These are phyloP conservation scores for Dendrobium chrysotoxum DNA, from an alignment of 106 monocot genomes.

Conservation along the genomic window DNA sequence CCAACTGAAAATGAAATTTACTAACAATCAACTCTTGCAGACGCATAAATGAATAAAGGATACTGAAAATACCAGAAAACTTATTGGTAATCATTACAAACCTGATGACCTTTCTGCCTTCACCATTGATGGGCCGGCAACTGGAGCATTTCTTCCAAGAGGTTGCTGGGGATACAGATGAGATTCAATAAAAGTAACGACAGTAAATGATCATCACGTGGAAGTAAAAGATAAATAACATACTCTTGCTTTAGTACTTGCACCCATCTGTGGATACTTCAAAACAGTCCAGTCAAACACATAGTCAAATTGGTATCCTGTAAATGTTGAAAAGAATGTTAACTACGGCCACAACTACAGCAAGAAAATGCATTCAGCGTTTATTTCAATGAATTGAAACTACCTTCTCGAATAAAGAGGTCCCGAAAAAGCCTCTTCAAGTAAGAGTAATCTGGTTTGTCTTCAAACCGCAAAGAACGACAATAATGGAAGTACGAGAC, in stretches of 20 bases:
- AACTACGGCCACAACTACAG: not conserved
- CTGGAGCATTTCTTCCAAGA: constrained; percentile 30
- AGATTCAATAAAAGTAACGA: not conserved
- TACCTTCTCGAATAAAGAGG: constrained; percentile 78
- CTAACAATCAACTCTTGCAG: not conserved
- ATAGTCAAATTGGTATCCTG: constrained; percentile 74
- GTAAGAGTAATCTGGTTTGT: constrained; percentile 77
- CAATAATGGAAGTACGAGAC: constrained; percentile 75
- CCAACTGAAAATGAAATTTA: constrained; percentile 10
- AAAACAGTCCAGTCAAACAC: constrained; percentile 76
- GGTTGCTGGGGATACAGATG: constrained; percentile 14
- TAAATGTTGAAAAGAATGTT: not conserved
- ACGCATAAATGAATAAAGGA: not conserved
- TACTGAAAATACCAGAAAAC: not conserved
- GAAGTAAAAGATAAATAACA: not conserved
- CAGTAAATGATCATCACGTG: not conserved
- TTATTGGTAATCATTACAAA: constrained; percentile 13
- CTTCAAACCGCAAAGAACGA: constrained; percentile 66
- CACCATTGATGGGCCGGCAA: constrained; percentile 31
- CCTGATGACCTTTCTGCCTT: constrained; percentile 44
- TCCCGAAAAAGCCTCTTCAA: constrained; percentile 77
- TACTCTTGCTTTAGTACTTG: constrained; percentile 35
- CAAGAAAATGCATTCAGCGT: constrained; percentile 4
- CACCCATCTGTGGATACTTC: constrained; percentile 54
- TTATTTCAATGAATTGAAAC: not conserved